Evolutionary conservation across 2,329 filamentous ascomycete species (phyloP).

Genomic region (Zymoseptoria pseudotritici): DNA sequence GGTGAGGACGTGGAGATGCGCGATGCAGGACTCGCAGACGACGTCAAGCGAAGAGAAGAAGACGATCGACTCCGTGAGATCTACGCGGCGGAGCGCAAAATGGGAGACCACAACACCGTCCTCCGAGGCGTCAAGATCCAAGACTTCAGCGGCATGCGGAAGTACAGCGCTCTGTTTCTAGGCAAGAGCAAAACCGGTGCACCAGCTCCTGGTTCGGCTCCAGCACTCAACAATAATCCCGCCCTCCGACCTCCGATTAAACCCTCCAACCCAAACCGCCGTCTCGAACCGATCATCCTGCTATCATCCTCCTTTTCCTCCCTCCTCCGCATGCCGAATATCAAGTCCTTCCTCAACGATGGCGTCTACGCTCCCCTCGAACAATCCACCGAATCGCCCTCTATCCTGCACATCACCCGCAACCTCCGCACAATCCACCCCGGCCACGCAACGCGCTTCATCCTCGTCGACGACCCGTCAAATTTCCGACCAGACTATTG

Average conservation of each 20-base stretch:
- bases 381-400: conserved; percentile 53
- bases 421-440: conserved; percentile 63
- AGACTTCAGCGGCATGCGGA: conserved; percentile 93
- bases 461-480: conserved; percentile 85
- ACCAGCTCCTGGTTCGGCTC: conserved; percentile 46
- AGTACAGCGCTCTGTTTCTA: conserved; percentile 36
- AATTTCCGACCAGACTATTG: conserved; percentile 98
- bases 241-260: conserved; percentile 30
- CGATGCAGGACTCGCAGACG: conserved; percentile 33
- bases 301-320: conserved; percentile 93
- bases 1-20: conserved; percentile 33
- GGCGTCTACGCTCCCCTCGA: conserved; percentile 71
- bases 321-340: conserved; percentile 88
- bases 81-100: conserved; percentile 82
- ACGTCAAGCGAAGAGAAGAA: conserved; percentile 51
- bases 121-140: conserved; percentile 76
- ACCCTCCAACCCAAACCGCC: conserved; percentile 35
- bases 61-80: conserved; percentile 81
- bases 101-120: conserved; percentile 86
- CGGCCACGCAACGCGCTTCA: conserved; percentile 74
- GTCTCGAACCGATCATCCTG: conserved; percentile 81
- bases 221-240: conserved; percentile 35
- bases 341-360: conserved; percentile 84
- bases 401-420: conserved; percentile 80
- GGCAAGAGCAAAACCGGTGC: conserved; percentile 56